These are phyloP conservation scores for Suillus cothurnatus DNA, from an alignment of 768 basidiomycete genomes.

Conservation along the genomic window DNA sequence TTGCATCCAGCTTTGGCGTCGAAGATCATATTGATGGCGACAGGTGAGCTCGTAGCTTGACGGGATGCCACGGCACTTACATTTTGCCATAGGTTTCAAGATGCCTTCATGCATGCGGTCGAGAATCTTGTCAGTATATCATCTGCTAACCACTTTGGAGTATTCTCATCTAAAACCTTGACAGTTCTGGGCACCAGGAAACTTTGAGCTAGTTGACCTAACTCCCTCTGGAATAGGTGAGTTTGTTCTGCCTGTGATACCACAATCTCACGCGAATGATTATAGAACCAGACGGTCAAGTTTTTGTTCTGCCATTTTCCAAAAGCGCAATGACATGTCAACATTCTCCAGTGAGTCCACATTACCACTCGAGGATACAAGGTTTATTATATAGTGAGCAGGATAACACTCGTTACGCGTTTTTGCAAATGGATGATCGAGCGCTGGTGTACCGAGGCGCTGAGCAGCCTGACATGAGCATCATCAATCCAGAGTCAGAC, in stretches of 20 bases:
- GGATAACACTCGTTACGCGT: conserved; percentile 96
- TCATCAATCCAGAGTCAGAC: conserved; percentile 97
- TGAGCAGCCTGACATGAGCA: conserved; percentile 97
- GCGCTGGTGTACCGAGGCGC: conserved; percentile 93
- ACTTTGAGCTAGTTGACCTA: conserved; percentile 83
- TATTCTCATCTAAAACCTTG: conserved; percentile 8
- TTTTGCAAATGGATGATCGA: conserved; percentile 93
- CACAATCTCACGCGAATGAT: conserved; percentile 12
- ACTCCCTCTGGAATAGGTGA: conserved; percentile 58
- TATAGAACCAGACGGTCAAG: conserved; percentile 63
- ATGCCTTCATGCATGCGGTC: conserved; percentile 85
- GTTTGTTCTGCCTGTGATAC: conserved; percentile 17
- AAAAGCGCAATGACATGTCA: conserved; percentile 93
- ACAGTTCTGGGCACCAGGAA: conserved; percentile 94
- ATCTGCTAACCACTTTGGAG: background rate
- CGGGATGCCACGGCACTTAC: background rate
- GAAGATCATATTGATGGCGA: conserved; percentile 61
- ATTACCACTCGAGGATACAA: background rate
- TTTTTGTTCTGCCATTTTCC: conserved; percentile 89
- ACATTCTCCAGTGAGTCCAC: conserved; percentile 76
- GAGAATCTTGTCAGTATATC: conserved; percentile 62
- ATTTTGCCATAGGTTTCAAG: conserved; percentile 59
- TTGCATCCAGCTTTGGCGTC: conserved; percentile 74
- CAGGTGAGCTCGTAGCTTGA: conserved; percentile 33
- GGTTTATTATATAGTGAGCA: conserved; percentile 33